Percentiles rank a stretch among this genome's conserved stretches.
These are phyloP conservation scores for Microcera coccophila DNA, from an alignment of 2,329 filamentous ascomycete genomes.

Conservation along the genomic window DNA sequence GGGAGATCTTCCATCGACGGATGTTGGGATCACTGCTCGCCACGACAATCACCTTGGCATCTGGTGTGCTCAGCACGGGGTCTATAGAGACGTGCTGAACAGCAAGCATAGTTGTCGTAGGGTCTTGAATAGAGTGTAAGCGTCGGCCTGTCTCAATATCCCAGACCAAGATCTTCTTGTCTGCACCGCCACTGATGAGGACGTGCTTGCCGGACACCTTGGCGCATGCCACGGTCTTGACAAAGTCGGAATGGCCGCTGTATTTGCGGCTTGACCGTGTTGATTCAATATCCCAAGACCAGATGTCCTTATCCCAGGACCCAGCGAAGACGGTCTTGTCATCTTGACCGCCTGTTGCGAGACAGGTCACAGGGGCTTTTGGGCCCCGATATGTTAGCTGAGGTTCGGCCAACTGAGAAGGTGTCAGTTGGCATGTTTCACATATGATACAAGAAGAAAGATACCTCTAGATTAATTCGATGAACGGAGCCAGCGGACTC, in stretches of 20 bases:
- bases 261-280: conserved; percentile 55
- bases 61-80: conserved; percentile 51
- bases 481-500: conserved; percentile 82
- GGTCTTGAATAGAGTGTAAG: conserved; percentile 74
- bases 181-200: conserved; percentile 71
- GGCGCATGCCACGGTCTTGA: conserved; percentile 71
- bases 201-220: conserved; percentile 57
- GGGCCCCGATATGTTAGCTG: conserved; percentile 65
- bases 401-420: conserved; percentile 7
- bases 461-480: conserved; percentile 69
- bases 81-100: conserved; percentile 78
- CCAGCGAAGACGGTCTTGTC: conserved; percentile 71
- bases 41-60: conserved; percentile 62
- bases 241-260: conserved; percentile 82
- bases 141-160: conserved; percentile 63
- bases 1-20: conserved; percentile 66
- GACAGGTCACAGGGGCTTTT: conserved; percentile 72
- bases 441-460: conserved; percentile 6
- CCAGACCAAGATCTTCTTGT: conserved; percentile 82
- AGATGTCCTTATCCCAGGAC: conserved; percentile 91
- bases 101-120: conserved; percentile 65
- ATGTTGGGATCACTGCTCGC: conserved; percentile 79
- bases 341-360: conserved; percentile 60
- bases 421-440: not conserved
- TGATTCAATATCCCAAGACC: conserved; percentile 71